Conservation (phyloP, 176 grass and related monocot species). For the Tillandsia leiboldiana region DNA sequence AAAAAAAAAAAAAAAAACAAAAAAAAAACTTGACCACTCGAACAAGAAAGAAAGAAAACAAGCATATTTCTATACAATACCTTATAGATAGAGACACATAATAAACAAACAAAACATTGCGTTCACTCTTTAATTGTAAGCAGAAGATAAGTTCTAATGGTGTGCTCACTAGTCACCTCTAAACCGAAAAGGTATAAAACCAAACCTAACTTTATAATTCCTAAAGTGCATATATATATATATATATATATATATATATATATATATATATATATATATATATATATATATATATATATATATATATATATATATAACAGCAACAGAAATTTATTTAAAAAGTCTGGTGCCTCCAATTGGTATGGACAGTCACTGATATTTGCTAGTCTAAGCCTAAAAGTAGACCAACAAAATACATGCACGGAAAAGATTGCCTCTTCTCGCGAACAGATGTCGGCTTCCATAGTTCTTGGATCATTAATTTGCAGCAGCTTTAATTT, state of each 20-base stretch:
- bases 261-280: no score
- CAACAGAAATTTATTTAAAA: background rate
- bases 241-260: no score
- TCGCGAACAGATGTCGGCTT: background rate
- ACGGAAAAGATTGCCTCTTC: background rate
- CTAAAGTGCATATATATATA: background rate
- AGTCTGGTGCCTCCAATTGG: background rate
- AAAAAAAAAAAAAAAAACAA: no score
- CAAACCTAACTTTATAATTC: background rate
- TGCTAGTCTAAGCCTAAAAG: background rate
- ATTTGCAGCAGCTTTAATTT: background rate
- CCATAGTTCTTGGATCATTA: slow-evolving; percentile 1
- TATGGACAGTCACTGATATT: background rate
- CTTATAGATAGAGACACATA: no score
- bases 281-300: no score
- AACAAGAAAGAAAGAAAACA: no score
- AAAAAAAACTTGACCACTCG: no score
- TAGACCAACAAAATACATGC: background rate
- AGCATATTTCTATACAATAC: no score
- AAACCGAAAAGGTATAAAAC: background rate
- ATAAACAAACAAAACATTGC: background rate
- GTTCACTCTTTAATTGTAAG: background rate
- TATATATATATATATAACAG: no score
- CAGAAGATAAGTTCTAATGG: background rate
- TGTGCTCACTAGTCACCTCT: background rate